Evolutionary conservation across 2,329 filamentous ascomycete species (phyloP), one percentile per base, ranked within the genome.

Genomic region (Achaetomium macrosporum): DNA sequence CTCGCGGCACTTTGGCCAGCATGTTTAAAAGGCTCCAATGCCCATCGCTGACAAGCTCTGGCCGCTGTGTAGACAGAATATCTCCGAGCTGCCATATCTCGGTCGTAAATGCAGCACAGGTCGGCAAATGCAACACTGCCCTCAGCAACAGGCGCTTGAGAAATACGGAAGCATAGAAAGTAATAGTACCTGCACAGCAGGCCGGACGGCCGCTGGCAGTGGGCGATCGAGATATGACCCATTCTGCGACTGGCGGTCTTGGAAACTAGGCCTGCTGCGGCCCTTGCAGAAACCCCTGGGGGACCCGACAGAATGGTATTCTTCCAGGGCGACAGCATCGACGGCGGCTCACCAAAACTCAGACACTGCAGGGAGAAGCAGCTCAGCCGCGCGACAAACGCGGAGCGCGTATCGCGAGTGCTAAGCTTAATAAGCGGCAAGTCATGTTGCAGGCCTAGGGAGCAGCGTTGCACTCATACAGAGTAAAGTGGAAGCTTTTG

Each of bases 251-350:
- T 59, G 55, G 54, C 50, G 49, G 54, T 39, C 54, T 41, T 39
- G 50, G 52, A 42, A 46, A 45, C 36, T 36, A 47, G 56, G 53
- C 54, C 57, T 52, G 30, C 43, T 35, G 50, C 29, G 31, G 58
- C 60, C 46, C 56, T 60, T 57, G 51, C 44, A 33, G 49, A 25
- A 36, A 29, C 41, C 50, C 50, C 40, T 43, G 31, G 35, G n/a
- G 51, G 51, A 55, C 57, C 61, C 60, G 59, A 62, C 58, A 59
- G 57, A 61, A 51, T 45, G 60, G 61, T 41, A 64, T 13, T 53
- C 54, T 57, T 43, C 51, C 47, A 57, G 37, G 15, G 25, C 47
- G 50, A 47, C 36, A 42, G 15, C 37, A 50, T 51, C 40, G 31
- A 37, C 40, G 41, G 17, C 48, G 30, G 39, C 17, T 50, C 41